Evolutionary conservation across 495 filamentous ascomycete species (phyloP), one percentile per base, ranked within the genome.

Genomic region (Ramalina intermedia): DNA sequence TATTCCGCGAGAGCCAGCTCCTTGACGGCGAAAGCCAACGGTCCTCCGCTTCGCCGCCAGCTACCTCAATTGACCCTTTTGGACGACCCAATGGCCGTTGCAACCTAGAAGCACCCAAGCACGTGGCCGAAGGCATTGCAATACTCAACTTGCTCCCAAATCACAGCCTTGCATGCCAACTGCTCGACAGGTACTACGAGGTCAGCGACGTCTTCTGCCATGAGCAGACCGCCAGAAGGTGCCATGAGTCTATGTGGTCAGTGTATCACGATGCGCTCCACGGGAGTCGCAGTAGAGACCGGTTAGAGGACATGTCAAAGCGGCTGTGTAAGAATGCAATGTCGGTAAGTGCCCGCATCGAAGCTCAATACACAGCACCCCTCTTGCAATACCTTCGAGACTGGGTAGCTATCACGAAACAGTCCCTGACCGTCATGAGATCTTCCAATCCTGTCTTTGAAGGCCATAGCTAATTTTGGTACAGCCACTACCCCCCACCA

Each of bases 71-170:
- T 33, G 29, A 33, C 12, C 12, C 29, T 33, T 9, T 33, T 33
- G 29, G 29, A 33, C 29, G 12, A 3, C 12, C 29, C 7, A 13
- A 33, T 33, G 29, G 29, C 29, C 29, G 3, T 61, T 11, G 51
- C 61, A 6, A 58, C 62, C 48, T 56, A 42, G 46, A 62, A 46
- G 61, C 63, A 39, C 53, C 64, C 33, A 44, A 65, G 46, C 59
- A 61, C 29, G 50, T 64, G 21, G 66, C 69, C 24, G 63, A 66
- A 23, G 70, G 66, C 20, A 48, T 71, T 5, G 63, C 64, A n/a
- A 58, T 75, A 1, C 53, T 77, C 7, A 60, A 57, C 4, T 61
- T 66, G 12, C 55, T 74, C 7, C 69, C 71, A 12, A 62, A 65
- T 16, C 48, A 59, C 12, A 58, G 50, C 1, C 41, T 49, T 7